Conservation (phyloP, 495 filamentous ascomycete genomes). For the Aspergillus avenaceus region DNA sequence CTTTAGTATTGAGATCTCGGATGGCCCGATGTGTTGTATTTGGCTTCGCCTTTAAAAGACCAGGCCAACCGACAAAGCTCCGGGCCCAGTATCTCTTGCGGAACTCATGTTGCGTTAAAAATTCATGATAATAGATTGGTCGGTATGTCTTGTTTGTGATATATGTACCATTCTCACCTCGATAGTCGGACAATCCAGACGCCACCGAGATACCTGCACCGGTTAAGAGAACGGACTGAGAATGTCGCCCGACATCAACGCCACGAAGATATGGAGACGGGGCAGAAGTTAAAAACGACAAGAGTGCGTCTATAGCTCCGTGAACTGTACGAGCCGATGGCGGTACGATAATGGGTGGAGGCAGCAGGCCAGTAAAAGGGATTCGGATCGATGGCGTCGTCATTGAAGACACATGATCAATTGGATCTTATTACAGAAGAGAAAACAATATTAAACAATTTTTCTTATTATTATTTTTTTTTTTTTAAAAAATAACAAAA, state of each 20-base stretch:
- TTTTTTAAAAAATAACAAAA: too few species aligned
- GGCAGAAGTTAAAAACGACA: conserved; percentile 64
- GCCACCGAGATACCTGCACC: conserved; percentile 93
- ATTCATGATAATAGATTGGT: conserved; percentile 92
- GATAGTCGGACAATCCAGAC: conserved; percentile 89
- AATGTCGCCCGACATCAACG: conserved; percentile 42
- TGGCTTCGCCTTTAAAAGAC: conserved; percentile 68
- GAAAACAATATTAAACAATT: too few species aligned
- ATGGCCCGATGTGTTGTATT: conserved; percentile 80
- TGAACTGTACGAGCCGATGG: conserved; percentile 59
- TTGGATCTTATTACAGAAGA: not conserved
- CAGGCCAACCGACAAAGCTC: conserved; percentile 89
- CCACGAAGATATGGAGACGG: conserved; percentile 43
- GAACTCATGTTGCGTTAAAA: conserved; percentile 74
- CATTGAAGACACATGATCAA: conserved; percentile 44
- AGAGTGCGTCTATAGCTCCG: conserved; percentile 73
- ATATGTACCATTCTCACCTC: conserved; percentile 87
- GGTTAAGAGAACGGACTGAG: conserved; percentile 72
- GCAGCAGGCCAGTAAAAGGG: conserved; percentile 81
- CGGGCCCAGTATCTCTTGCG: conserved; percentile 95
- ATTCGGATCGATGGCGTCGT: conserved; percentile 75
- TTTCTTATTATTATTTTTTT: too few species aligned
- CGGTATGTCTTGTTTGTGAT: conserved; percentile 82
- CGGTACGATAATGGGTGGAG: conserved; percentile 73
- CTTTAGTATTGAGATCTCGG: conserved; percentile 62